phyloP scores from a whole-genome alignment of 164 flowering plant species.

The Euptelea pleiosperma region DNA sequence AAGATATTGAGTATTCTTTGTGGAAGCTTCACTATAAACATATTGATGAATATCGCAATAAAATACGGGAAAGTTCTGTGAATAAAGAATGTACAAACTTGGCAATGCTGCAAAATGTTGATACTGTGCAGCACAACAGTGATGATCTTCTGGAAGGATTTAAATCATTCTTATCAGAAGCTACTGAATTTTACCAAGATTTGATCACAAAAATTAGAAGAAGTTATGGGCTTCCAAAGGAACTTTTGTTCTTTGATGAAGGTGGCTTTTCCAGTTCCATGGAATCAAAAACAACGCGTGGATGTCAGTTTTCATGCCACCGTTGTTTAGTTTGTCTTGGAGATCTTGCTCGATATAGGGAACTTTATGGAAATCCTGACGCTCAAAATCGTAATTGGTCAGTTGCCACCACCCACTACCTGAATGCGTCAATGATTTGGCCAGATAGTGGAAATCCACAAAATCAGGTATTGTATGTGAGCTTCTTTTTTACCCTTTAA shows the following conservation, averaged over 20 bases:
- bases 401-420: slow-evolving; percentile 57
- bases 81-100: slow-evolving; percentile 22
- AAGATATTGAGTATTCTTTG: slow-evolving; percentile 58
- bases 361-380: slow-evolving; percentile 45
- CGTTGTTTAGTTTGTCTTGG: slow-evolving; percentile 76
- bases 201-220: slow-evolving; percentile 46
- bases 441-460: slow-evolving; percentile 90
- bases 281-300: slow-evolving; percentile 31
- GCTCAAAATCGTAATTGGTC: slow-evolving; percentile 52
- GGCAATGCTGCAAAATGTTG: slow-evolving; percentile 15
- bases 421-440: slow-evolving; percentile 62
- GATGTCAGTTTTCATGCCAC: slow-evolving; percentile 59
- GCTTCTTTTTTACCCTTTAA: neutral
- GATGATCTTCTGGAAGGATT: slow-evolving; percentile 37
- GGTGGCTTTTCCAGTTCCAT: slow-evolving; percentile 15
- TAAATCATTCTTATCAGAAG: slow-evolving; percentile 57
- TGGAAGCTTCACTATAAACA: slow-evolving; percentile 88
- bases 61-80: slow-evolving; percentile 30
- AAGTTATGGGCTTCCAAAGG: slow-evolving; percentile 39
- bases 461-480: slow-evolving; percentile 63
- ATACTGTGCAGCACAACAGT: slow-evolving; percentile 16
- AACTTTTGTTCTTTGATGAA: slow-evolving; percentile 20
- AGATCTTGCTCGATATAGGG: slow-evolving; percentile 81
- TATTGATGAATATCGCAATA: slow-evolving; percentile 76
- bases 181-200: slow-evolving; percentile 53